These are phyloP conservation scores for Psilocybe cyanescens DNA, from an alignment of 768 basidiomycete species.

Conservation along the genomic window DNA sequence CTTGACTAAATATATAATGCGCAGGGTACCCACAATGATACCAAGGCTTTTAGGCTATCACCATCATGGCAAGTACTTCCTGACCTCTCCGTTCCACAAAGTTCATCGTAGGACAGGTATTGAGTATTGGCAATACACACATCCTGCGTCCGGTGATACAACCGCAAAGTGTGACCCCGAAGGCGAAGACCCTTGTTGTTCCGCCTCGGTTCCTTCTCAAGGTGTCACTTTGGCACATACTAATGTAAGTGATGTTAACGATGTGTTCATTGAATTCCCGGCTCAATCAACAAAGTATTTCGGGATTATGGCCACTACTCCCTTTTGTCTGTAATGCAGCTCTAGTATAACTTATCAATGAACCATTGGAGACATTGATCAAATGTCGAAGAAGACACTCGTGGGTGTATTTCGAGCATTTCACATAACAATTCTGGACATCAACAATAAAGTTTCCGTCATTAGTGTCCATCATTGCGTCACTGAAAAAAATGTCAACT, in stretches of 20 bases:
- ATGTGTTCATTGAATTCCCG: background rate
- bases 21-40: conserved; percentile 56
- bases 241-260: conserved; percentile 33
- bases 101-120: conserved; percentile 33
- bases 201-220: conserved; percentile 47
- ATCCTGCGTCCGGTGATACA: conserved; percentile 44
- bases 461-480: too few relatives aligned
- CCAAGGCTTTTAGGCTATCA: conserved; percentile 51
- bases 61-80: conserved; percentile 46
- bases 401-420: too few relatives aligned
- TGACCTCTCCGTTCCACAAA: background rate
- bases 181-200: conserved; percentile 55
- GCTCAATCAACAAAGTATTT: conserved; percentile 13
- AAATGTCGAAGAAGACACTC: too few relatives aligned
- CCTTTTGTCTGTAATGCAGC: conserved; percentile 16
- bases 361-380: too few relatives aligned
- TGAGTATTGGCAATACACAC: conserved; percentile 53
- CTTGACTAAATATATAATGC: background rate
- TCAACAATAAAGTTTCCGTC: too few relatives aligned
- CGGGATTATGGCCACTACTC: conserved; percentile 16
- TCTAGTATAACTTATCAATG: too few relatives aligned
- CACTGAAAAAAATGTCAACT: too few relatives aligned
- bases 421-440: too few relatives aligned
- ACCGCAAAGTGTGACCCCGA: conserved; percentile 44
- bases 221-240: conserved; percentile 51